A percentile compares a stretch with the other conserved stretches of the same genome.
Evolutionary conservation across 176 grass and related monocot species (phyloP).

Genomic region (Rhipidocladum racemiflorum): DNA sequence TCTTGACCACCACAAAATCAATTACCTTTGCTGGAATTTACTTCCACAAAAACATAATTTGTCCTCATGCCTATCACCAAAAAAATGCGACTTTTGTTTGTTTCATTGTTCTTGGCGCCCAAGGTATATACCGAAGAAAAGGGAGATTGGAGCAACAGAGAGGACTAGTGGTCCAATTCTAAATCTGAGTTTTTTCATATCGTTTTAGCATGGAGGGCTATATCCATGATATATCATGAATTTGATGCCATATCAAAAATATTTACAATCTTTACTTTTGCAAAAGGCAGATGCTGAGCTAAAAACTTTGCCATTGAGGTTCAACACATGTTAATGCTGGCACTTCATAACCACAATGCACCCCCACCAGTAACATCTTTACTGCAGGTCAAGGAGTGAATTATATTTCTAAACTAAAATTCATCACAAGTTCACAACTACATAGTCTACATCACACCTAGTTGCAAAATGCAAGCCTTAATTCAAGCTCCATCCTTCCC

Average conservation of each 20-base stretch:
- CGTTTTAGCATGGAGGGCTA: neutral
- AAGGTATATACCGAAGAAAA: neutral
- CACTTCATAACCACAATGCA: neutral
- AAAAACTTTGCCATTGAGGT: neutral
- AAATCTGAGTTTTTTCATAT: neutral
- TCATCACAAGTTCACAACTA: neutral
- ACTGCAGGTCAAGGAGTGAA: neutral
- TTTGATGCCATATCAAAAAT: neutral
- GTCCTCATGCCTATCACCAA: neutral
- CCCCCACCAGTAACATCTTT: neutral
- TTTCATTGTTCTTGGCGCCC: neutral
- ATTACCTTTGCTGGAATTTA: neutral
- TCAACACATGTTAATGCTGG: neutral
- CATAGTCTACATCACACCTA: neutral
- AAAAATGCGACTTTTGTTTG: neutral
- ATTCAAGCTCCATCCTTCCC: neutral
- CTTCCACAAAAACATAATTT: neutral
- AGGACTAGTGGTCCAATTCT: neutral
- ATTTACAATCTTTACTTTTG: neutral
- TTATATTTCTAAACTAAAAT: conserved; percentile 3
- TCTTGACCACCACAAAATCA: neutral
- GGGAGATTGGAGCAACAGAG: neutral
- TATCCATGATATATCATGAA: neutral
- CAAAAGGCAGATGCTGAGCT: neutral
- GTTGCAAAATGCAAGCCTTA: neutral